Evolutionary conservation across 2,329 filamentous ascomycete genomes (phyloP), one percentile per base, ranked within the genome.

Genomic region (Gliomastix tumulicola): DNA sequence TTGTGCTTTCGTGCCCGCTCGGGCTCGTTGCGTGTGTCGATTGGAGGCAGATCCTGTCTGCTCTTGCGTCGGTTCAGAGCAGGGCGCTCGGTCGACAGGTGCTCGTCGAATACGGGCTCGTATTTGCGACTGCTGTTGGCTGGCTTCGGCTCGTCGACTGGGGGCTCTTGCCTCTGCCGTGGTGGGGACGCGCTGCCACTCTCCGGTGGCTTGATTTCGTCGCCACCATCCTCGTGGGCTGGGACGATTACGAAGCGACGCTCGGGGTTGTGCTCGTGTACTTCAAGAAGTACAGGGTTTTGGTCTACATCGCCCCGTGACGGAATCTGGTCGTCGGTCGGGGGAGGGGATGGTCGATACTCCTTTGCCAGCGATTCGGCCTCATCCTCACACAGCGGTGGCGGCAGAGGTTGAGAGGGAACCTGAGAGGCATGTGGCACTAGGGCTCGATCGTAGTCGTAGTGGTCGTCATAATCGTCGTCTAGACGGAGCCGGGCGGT

Each of bases 301-400:
- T 89, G 84, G 36, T 88, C 81, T 40, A 82, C 58, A 6, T 74
- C 71, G 27, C 84, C 84, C 39, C 74, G 74, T 39, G 71, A 70
- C 34, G 69, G 66, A 20, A 74, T 69, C 40, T 81, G 76, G 45
- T 82, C 79, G 22, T 39, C 39, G 11, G 30, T 33, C 8, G 34
- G 25, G 13, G 37, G 42, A 44, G 10, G 41, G 46, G 25, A 55
- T 41, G 59, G 57, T 19, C 67, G 65, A 47, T 74, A 59, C 51
- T 88, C 84, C 52, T 69, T 76, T 6, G 71, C 72, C 25, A 86
- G 57, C 7, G 82, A 75, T 12, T 65, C 68, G 13, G 54, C 62
- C 54, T 87, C 84, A 51, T 88, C 83, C 54, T 89, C 84, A 33
- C 82, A 81, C 23, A 59, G 78, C 5, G 83, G 80, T 15, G 68